Conservation (phyloP, 2,329 filamentous ascomycete genomes). For the Alternaria sp. region DNA sequence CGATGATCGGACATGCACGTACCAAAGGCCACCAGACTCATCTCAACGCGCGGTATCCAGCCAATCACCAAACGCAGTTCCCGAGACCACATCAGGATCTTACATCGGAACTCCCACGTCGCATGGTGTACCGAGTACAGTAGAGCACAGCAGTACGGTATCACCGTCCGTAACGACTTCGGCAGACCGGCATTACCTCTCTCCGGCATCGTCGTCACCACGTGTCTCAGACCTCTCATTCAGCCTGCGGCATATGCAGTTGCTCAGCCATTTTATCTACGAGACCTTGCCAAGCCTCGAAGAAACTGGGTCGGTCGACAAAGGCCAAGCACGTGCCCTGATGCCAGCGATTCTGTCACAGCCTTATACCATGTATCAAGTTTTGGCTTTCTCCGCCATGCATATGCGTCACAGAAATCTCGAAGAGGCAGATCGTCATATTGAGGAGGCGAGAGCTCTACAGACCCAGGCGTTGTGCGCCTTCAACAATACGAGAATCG, state of each 20-base stretch:
- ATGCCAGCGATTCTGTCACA: not conserved
- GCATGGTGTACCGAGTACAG: not conserved
- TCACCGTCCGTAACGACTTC: conserved; percentile 1
- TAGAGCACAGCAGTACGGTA: not conserved
- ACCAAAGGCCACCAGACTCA: conserved; percentile 1
- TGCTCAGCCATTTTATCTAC: conserved; percentile 25
- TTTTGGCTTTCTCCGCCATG: not conserved
- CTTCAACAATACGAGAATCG: not conserved
- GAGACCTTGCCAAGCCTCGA: conserved; percentile 15
- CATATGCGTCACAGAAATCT: not conserved
- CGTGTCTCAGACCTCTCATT: conserved; percentile 1
- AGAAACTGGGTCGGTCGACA: not conserved
- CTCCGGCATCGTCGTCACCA: not conserved
- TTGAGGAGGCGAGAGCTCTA: not conserved
- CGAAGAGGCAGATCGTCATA: not conserved
- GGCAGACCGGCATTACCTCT: not conserved
- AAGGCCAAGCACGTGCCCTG: not conserved
- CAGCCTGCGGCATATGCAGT: conserved; percentile 28
- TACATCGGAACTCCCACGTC: conserved; percentile 2
- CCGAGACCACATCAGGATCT: not conserved
- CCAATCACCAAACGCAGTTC: not conserved
- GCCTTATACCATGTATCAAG: not conserved
- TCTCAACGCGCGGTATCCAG: conserved; percentile 1
- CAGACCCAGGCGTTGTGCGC: not conserved
- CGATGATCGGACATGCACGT: conserved; percentile 20